These are phyloP conservation scores for Xylaria sp. DNA, from an alignment of 2,329 filamentous ascomycete genomes.

Conservation along the genomic window DNA sequence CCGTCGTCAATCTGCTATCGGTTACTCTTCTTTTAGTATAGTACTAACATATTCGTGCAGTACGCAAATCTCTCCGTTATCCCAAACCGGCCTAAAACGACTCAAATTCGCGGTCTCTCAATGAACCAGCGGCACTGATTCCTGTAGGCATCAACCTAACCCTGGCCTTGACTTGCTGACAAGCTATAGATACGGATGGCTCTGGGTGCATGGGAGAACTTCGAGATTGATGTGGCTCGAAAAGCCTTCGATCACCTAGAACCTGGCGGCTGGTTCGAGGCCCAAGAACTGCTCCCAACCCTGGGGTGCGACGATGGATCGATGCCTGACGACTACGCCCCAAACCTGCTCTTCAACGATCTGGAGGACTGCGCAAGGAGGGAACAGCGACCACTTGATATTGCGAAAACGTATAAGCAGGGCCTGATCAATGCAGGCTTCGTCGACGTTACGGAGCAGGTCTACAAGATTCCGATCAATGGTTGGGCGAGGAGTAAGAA, in stretches of 20 bases:
- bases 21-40: neutral
- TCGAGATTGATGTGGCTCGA: slow-evolving; percentile 60
- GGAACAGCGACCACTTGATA: slow-evolving; percentile 52
- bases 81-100: neutral
- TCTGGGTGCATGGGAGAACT: slow-evolving; percentile 61
- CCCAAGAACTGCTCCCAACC: slow-evolving; percentile 58
- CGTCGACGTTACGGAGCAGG: slow-evolving; percentile 60
- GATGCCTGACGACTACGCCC: slow-evolving; percentile 51
- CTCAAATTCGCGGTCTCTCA: neutral
- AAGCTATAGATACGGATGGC: slow-evolving; percentile 55
- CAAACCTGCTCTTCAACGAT: slow-evolving; percentile 55
- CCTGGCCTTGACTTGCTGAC: slow-evolving; percentile 5
- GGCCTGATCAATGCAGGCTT: slow-evolving; percentile 62
- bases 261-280: slow-evolving; percentile 66
- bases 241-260: slow-evolving; percentile 61
- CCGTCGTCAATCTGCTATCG: neutral
- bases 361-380: slow-evolving; percentile 53
- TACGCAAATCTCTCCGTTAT: slow-evolving; percentile 4
- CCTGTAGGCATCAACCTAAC: neutral
- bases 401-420: slow-evolving; percentile 50
- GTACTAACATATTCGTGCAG: slow-evolving; percentile 3
- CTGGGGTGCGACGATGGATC: slow-evolving; percentile 59
- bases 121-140: neutral
- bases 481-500: slow-evolving; percentile 58
- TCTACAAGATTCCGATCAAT: slow-evolving; percentile 62